Evolutionary conservation across 805 yeast species (phyloP), one percentile per base, ranked within the genome.

Genomic region (Saccharomycopsis synnaedendra): DNA sequence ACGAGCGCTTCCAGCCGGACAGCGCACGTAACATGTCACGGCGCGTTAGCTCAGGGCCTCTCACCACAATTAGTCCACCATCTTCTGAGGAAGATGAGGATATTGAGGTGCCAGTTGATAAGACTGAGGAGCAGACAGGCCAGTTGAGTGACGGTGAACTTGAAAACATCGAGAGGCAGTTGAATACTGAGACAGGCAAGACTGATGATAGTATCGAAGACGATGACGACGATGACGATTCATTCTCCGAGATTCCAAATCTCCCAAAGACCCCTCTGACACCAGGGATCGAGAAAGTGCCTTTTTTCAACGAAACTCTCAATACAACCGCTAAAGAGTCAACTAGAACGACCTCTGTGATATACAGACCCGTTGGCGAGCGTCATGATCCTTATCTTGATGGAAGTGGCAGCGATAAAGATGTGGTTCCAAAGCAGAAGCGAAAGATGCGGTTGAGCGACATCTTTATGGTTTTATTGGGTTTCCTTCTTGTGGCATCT

Each of bases 291-390:
- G 47, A 44, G 11, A 32, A 34, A 28, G 36, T 40, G 29, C 47
- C 47, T 5, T 48, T 44, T 44, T 48, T 48, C 39, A 48, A 48
- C 37, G 47, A 48, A 42, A 39, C 48, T 11, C 3, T 46, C 6
- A 34, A 34, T n/a, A 34, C 36, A 2, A 41, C 48, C 19, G 37
- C 19, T 34, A 32, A 19, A 11, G 36, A 33, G 9, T 39, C 34
- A 9, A 39, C 28, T 19, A 33, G 34, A 31, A 11, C 19, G 31
- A 27, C 19, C 6, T 44, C 46, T 5, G 46, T 44, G 8, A 11
- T 44, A 5, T 38, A 37, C 38, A 32, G 42, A 5, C 45, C 45
- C 11, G 34, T 6, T 38, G 31, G 31, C 9, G 31, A 10, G n/a
- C n/a, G n/a, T 34, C n/a, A 34, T 10, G 37, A 34, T 34, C 30